Evolutionary conservation across 352 stramenopile genomes (phyloP).

Genomic region (Elongisporangium anandrum): DNA sequence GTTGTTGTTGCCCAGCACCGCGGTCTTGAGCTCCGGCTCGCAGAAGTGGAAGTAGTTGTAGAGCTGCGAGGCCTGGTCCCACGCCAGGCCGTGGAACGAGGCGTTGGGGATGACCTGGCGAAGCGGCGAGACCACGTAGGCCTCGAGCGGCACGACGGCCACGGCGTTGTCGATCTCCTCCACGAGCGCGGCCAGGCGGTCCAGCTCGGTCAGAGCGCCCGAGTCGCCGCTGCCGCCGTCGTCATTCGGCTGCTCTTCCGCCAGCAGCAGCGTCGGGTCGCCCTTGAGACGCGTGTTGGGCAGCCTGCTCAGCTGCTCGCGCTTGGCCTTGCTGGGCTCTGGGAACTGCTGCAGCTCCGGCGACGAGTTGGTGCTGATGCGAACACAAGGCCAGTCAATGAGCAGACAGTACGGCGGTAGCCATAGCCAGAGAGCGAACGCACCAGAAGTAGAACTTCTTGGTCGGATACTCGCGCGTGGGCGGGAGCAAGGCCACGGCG

Average conservation of each 20-base stretch:
- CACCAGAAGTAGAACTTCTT: conserved; percentile 88
- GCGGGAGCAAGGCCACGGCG: conserved; percentile 40
- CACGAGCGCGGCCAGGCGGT: conserved; percentile 63
- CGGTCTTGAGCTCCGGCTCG: conserved; percentile 47
- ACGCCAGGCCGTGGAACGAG: conserved; percentile 63
- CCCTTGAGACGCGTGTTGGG: conserved; percentile 51
- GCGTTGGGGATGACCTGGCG: conserved; percentile 64
- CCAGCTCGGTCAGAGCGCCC: conserved; percentile 57
- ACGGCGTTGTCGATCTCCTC: conserved; percentile 58
- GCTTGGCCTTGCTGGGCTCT: conserved; percentile 58
- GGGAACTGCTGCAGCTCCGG: conserved; percentile 79
- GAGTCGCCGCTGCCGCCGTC: conserved; percentile 2
- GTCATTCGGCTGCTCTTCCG: conserved; percentile 4
- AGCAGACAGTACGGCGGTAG: not conserved
- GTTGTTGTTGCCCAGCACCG: conserved; percentile 44
- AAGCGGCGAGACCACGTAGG: conserved; percentile 65
- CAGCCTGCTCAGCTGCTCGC: conserved; percentile 31
- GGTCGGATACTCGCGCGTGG: conserved; percentile 59
- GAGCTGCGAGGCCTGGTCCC: conserved; percentile 53
- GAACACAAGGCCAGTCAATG: conserved; percentile 2
- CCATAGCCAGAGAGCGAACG: not conserved
- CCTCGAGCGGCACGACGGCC: conserved; percentile 55
- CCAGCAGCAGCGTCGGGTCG: conserved; percentile 54
- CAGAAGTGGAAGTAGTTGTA: conserved; percentile 81
- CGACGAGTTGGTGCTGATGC: conserved; percentile 59